phyloP scores from a whole-genome alignment of 108 stramenopile genomes.

The Skeletonema grethae region DNA sequence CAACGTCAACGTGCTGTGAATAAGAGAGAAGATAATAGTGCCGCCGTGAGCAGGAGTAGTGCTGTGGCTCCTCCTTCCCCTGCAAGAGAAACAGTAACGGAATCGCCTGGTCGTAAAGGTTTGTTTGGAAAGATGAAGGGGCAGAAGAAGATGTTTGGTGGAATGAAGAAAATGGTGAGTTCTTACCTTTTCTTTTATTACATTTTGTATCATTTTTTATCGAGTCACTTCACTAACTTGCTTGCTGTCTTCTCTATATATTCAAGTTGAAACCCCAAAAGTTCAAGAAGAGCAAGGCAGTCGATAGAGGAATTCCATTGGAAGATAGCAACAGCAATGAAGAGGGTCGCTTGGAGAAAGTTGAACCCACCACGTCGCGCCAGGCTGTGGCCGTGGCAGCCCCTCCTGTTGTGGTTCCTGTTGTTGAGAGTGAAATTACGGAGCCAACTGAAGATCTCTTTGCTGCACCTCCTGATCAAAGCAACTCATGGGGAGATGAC shows the following conservation, averaged over 20 bases:
- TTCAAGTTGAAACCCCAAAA: not conserved
- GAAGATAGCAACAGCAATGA: not conserved
- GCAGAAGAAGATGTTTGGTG: slow-evolving; percentile 3
- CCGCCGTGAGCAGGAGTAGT: not conserved
- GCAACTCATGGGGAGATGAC: slow-evolving; percentile 17
- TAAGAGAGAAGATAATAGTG: not conserved
- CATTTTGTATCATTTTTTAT: not conserved
- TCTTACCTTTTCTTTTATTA: not conserved
- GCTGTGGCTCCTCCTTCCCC: not conserved
- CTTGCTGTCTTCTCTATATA: not conserved
- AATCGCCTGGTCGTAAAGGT: slow-evolving; percentile 20
- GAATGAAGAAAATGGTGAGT: not conserved
- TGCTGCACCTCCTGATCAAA: slow-evolving; percentile 5
- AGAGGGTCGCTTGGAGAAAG: not conserved
- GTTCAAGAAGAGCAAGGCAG: not conserved
- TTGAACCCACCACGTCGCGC: not conserved
- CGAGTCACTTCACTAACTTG: not conserved
- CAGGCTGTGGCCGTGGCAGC: not conserved
- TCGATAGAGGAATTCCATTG: slow-evolving; percentile 4
- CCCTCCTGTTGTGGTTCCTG: not conserved
- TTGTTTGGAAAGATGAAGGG: slow-evolving; percentile 20
- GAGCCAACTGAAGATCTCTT: not conserved
- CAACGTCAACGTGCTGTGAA: not conserved
- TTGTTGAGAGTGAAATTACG: not conserved
- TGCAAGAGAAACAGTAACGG: slow-evolving; percentile 6